These are phyloP conservation scores for Rubus idaeus DNA, from an alignment of 306 rosid species.

Conservation along the genomic window DNA sequence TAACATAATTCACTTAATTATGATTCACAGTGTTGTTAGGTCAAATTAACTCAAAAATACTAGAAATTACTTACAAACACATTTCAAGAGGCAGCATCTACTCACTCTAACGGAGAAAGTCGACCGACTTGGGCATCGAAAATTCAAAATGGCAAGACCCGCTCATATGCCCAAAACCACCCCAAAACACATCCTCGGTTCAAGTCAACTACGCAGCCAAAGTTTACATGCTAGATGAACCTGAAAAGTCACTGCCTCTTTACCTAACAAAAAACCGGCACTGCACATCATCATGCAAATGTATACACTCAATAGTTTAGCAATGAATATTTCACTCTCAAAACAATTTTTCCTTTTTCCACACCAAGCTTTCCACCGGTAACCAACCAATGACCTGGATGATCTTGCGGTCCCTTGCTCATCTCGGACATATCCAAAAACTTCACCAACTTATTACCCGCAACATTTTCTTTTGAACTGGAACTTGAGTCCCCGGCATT, in stretches of 20 bases:
- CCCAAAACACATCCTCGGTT: conserved; percentile 28
- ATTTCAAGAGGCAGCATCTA: background rate
- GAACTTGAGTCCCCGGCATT: conserved; percentile 39
- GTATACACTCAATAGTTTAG: conserved; percentile 54
- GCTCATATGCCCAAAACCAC: too few species aligned
- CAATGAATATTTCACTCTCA: conserved; percentile 81
- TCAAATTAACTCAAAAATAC: background rate
- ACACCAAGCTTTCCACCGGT: conserved; percentile 91
- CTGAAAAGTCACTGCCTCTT: conserved; percentile 22
- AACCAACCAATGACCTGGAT: conserved; percentile 89
- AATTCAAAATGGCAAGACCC: background rate
- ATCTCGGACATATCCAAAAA: conserved; percentile 55
- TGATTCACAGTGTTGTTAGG: background rate
- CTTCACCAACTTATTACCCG: conserved; percentile 55
- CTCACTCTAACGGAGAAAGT: background rate
- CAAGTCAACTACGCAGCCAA: conserved; percentile 31
- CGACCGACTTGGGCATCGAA: conserved; percentile 5
- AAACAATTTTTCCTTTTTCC: conserved; percentile 67
- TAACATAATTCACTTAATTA: background rate
- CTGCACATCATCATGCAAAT: conserved; percentile 44
- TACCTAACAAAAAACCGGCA: conserved; percentile 38
- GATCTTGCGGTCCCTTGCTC: conserved; percentile 68
- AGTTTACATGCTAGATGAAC: conserved; percentile 28
- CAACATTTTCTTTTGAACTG: conserved; percentile 39
- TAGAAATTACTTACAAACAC: background rate